Base-by-base conservation (phyloP, 2,329 filamentous ascomycete genomes). In the Colletotrichum horii region DNA sequence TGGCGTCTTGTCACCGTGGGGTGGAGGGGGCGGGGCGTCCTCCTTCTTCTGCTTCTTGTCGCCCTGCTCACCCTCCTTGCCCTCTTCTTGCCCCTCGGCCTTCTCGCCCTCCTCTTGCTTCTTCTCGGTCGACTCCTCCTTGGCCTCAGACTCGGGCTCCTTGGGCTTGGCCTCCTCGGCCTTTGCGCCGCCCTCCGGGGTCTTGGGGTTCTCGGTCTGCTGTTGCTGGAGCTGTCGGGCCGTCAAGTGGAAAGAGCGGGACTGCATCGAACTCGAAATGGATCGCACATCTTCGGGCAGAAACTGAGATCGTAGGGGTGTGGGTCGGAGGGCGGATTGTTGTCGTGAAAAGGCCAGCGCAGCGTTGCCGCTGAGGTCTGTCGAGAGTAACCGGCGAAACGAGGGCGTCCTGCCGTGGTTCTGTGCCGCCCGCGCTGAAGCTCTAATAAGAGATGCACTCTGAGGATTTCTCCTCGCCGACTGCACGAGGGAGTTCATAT, bases 1-100 rank as follows among this genome's bases (percentile, higher is more conserved):
- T 70, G 97, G 97, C 4, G 96, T 97, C 89, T 99, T 99, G 87
- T 98, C 96, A 76, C 97, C 97, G 82, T 99, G 97, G 24, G 96
- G 96, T n/a, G 97, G 96, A 16, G 96, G 96, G 26, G 96, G 95
- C 15, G 96, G 93, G 32, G 91, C 85, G 76, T 95, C 92, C 80
- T 95, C 91, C 82, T 93, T 90, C 83, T 93, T 89, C 76, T 90
- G 85, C 77, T 92, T 87, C 80, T 86, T 60, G 90, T 87, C 62
- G 87, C 84, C 67, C 55, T 89, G 84, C 60, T 86, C 43, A 4
- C 43, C 43, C 43, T 22, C 83, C 43, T 52, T 52, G 15, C 80
- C 82, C 55, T 88, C 85, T 9, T 86, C 81, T 69, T 87, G 83
- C 36, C 85, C 85, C 78, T 88, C 84, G 71, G 86, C 79, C 30